phyloP scores from a whole-genome alignment of 2,329 filamentous ascomycete genomes.

The Drechslerella coelobrocha region DNA sequence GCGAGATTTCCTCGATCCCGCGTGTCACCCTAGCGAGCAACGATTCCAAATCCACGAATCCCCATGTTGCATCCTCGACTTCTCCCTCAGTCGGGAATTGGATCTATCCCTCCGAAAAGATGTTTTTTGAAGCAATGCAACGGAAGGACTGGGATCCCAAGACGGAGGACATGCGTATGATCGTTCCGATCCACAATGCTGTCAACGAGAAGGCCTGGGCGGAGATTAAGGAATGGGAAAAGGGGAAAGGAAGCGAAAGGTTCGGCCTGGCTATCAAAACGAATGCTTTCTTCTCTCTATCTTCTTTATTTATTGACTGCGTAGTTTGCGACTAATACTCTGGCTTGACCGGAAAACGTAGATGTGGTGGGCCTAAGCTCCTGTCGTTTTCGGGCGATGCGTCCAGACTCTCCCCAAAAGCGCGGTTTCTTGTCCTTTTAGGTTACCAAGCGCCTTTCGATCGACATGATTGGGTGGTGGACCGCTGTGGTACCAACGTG shows the following conservation, averaged over 20 bases:
- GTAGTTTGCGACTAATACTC: slow-evolving; percentile 28
- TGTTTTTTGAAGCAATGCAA: slow-evolving; percentile 97
- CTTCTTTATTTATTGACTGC: background rate
- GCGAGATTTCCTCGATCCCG: slow-evolving; percentile 81
- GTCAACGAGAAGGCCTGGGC: slow-evolving; percentile 97
- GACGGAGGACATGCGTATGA: slow-evolving; percentile 80
- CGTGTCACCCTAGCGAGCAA: slow-evolving; percentile 62
- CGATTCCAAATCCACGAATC: slow-evolving; percentile 56
- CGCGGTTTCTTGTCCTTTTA: slow-evolving; percentile 78
- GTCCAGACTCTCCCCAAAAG: slow-evolving; percentile 76
- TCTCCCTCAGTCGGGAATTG: slow-evolving; percentile 73
- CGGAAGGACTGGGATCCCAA: slow-evolving; percentile 80
- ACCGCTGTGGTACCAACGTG: slow-evolving; percentile 81
- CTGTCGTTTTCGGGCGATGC: slow-evolving; percentile 81
- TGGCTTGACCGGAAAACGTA: slow-evolving; percentile 52
- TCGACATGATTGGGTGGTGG: slow-evolving; percentile 95
- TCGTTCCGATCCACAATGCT: slow-evolving; percentile 97
- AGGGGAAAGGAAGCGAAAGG: slow-evolving; percentile 66
- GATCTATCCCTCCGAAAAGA: slow-evolving; percentile 95
- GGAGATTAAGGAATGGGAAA: slow-evolving; percentile 90
- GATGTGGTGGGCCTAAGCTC: slow-evolving; percentile 78
- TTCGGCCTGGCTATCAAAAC: slow-evolving; percentile 56
- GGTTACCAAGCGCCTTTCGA: slow-evolving; percentile 93
- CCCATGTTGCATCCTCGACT: slow-evolving; percentile 60
- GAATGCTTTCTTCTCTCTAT: slow-evolving; percentile 16